Percentiles rank a stretch among this genome's conserved stretches.
These are phyloP conservation scores for Ophiocordyceps unilateralis DNA, from an alignment of 2,329 filamentous ascomycete species.

Conservation along the genomic window DNA sequence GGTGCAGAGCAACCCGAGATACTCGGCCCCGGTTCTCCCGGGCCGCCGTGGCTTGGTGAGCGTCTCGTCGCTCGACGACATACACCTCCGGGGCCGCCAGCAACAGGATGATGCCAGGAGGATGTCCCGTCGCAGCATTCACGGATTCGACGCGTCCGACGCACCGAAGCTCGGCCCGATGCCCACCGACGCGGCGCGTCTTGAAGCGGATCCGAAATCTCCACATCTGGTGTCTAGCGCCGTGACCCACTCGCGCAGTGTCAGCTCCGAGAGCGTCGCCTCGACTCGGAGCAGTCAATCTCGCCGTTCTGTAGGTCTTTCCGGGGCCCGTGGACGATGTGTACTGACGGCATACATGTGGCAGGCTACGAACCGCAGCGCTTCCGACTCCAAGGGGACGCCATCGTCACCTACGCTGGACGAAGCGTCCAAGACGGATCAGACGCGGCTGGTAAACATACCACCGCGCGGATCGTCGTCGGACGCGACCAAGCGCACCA, in stretches of 20 bases:
- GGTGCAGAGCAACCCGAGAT: conserved; percentile 11
- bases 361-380: conserved; percentile 44
- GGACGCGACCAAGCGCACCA: conserved; percentile 47
- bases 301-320: conserved; percentile 46
- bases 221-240: conserved; percentile 16
- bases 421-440: conserved; percentile 33
- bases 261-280: conserved; percentile 47
- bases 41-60: conserved; percentile 21
- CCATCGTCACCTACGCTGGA: conserved; percentile 31
- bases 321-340: conserved; percentile 1
- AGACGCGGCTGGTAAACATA: conserved; percentile 36
- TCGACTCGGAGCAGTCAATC: conserved; percentile 42
- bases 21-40: conserved; percentile 26
- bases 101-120: conserved; percentile 54
- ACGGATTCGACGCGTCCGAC: conserved; percentile 32
- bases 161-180: conserved; percentile 4
- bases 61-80: conserved; percentile 49
- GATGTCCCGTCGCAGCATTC: conserved; percentile 70
- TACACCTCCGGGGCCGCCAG: conserved; percentile 40
- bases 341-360: conserved; percentile 29
- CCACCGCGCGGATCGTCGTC: conserved; percentile 45
- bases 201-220: conserved; percentile 22
- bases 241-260: conserved; percentile 25
- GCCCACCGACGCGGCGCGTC: conserved; percentile 7
- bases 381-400: conserved; percentile 33